phyloP scores from a whole-genome alignment of 164 flowering plant species.

The Taxillus chinensis region DNA sequence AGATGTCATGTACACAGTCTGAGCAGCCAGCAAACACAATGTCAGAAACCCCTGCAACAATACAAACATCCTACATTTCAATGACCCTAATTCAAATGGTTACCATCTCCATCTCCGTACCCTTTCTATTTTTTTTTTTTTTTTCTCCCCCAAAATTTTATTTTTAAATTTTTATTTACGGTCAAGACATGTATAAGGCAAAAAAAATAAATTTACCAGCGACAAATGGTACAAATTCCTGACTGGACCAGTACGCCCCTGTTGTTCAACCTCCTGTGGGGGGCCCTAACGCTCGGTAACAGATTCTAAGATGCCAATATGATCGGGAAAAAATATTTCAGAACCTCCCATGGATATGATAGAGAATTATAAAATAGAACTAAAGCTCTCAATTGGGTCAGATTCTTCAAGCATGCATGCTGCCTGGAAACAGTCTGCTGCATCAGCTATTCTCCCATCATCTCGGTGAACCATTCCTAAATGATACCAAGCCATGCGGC shows the following conservation, averaged over 20 bases:
- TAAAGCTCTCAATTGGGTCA: conserved; percentile 81
- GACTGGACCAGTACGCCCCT: not conserved
- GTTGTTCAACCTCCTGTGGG: not conserved
- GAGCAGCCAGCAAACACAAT: too few relatives aligned
- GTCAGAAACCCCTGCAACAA: too few relatives aligned
- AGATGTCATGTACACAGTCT: too few relatives aligned
- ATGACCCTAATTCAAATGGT: too few relatives aligned
- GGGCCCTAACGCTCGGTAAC: not conserved
- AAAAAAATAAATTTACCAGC: too few relatives aligned
- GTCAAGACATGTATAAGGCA: too few relatives aligned
- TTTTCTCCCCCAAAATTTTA: too few relatives aligned
- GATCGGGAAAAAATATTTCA: not conserved
- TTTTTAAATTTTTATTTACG: too few relatives aligned
- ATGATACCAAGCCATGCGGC: conserved; percentile 75
- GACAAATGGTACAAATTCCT: not conserved
- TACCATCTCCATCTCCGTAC: too few relatives aligned
- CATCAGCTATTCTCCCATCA: conserved; percentile 77
- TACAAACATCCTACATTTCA: too few relatives aligned
- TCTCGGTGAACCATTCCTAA: conserved; percentile 68
- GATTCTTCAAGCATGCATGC: conserved; percentile 93
- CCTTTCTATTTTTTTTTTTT: too few relatives aligned
- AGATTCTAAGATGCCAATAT: not conserved
- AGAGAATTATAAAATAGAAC: conserved; percentile 26
- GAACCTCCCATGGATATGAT: not conserved
- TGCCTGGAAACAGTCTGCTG: conserved; percentile 90